Conservation (phyloP, 192 early-diverging fungal genomes). For the Coemansia sp. region DNA sequence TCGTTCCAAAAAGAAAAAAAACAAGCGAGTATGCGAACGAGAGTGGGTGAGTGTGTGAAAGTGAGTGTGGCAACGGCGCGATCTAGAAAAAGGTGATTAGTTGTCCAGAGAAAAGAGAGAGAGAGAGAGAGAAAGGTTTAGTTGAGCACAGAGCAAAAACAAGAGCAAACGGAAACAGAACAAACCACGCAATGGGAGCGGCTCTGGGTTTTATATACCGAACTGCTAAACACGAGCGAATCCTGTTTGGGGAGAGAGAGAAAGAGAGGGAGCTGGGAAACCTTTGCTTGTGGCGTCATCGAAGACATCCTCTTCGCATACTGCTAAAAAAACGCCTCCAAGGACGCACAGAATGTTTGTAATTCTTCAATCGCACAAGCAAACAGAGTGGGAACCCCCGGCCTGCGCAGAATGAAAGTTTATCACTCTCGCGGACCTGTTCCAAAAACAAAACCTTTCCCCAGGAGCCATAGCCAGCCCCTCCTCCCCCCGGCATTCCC, state of each 20-base stretch:
- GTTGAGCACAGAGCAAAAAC: not conserved
- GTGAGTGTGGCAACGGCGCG: not conserved
- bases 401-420: not conserved
- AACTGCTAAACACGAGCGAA: not conserved
- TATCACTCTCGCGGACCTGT: no score
- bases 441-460: no score
- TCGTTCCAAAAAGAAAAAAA: not conserved
- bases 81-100: not conserved
- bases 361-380: not conserved
- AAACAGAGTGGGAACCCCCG: slow-evolving; percentile 1
- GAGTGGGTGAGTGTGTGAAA: no score
- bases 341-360: not conserved
- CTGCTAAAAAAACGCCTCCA: not conserved
- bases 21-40: not conserved
- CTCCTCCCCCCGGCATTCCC: no score
- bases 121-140: not conserved
- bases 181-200: not conserved
- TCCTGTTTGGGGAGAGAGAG: not conserved
- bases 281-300: not conserved
- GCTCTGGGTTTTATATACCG: not conserved
- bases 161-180: not conserved
- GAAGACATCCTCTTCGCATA: not conserved
- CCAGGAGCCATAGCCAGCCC: no score
- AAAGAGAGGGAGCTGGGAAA: not conserved
- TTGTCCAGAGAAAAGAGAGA: not conserved